A percentile compares a stretch with the other conserved stretches of the same genome.
Conservation (phyloP, 306 rosid genomes). For the Alnus rubra region DNA sequence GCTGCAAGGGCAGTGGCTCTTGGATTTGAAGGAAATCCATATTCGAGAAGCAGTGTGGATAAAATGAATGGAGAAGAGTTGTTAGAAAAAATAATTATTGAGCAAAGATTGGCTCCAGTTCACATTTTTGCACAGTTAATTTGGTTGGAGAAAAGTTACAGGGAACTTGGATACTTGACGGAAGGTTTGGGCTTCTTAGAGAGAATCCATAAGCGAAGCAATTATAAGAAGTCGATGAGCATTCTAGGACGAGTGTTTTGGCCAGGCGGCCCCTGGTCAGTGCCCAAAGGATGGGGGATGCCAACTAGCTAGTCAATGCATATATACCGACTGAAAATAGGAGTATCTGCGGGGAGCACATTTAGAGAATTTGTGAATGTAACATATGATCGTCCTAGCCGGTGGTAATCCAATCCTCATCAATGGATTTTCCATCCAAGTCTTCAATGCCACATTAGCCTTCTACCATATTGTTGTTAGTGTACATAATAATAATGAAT, state of each 20-base stretch:
- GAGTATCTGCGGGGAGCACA: neutral
- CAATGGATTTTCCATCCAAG: conserved; percentile 13
- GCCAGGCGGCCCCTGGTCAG: neutral
- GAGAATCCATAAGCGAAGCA: neutral
- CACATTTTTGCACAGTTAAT: neutral
- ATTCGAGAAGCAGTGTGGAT: neutral
- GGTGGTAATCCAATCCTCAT: neutral
- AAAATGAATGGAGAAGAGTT: neutral
- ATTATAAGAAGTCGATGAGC: neutral
- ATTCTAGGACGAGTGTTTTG: neutral
- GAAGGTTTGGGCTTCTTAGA: neutral
- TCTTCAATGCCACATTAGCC: neutral
- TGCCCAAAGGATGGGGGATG: conserved; percentile 18
- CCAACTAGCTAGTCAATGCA: neutral
- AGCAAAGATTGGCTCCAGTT: neutral
- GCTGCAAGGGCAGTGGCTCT: neutral
- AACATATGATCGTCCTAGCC: neutral
- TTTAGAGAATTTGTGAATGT: conserved; percentile 17
- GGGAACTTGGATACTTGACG: neutral
- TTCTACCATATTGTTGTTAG: conserved; percentile 3
- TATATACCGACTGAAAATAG: neutral
- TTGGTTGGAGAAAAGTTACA: neutral
- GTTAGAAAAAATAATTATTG: neutral
- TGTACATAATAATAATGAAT: no score
- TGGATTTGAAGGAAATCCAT: neutral